Evolutionary conservation across 169 alveolate genomes (phyloP), one percentile per base, ranked within the genome.

Genomic region (Haemoproteus tartakovskyi): DNA sequence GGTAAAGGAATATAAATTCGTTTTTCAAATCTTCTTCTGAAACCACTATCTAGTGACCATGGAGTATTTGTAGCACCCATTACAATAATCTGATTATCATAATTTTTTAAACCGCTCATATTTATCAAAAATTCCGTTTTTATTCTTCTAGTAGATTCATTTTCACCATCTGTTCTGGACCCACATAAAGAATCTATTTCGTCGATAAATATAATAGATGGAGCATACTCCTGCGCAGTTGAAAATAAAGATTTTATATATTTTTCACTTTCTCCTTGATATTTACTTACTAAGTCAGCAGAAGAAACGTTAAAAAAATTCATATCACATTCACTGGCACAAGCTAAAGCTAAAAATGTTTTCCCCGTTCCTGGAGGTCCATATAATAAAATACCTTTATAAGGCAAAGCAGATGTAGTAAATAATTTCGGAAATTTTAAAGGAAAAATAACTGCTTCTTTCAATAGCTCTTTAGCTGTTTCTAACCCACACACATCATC

Each of bases 311-410:
- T 87, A 79, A 96, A 90, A 91, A 95, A 96, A n/a, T 96, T 94
- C 36, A 96, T 95, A 47, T 91, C 94, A 47, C 94, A 95, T 90
- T 98, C 99, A 14, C 98, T 97, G 3, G 99, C 99, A 63, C 99
- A 96, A 14, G 99, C 99, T 86, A 97, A 96, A 2, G 99, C 99
- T 46, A 98, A 82, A 87, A 88, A 97, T 9, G 99, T 93, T 87
- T 98, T 98, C 26, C 99, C 99, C 29, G 99, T 96, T 22, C 99
- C 99, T 2, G 99, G 99, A 12, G 99, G 99, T 1, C 84, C 84
- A 74, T 74, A 74, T 56, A 74, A 26, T 30, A 74, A 60, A 14
- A 74, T 74, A 16, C 84, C 84, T 60, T 74, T 74, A 74, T 74
- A 74, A 6, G 84, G 84, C 40, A 74, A 33, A 11, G 62, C 12